Evolutionary conservation across 1,284 basidiomycete species (phyloP).

Genomic region (Cerioporus squamosus): DNA sequence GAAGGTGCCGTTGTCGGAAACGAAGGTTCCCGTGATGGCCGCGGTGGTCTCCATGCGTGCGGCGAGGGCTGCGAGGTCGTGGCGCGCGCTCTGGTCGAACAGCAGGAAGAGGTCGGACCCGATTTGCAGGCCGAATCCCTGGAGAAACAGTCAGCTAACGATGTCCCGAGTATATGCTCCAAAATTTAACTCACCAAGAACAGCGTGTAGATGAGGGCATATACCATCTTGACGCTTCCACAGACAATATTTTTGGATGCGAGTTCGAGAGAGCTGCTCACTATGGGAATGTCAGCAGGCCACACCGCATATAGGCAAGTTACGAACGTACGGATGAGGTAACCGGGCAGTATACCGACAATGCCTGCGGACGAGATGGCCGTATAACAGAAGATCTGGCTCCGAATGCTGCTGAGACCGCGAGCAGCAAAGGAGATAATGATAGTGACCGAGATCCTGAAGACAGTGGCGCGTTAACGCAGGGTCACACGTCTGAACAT

Average conservation of each 20-base stretch:
- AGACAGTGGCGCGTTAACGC: background rate
- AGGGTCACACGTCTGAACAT: background rate
- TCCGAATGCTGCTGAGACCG: constrained; percentile 75
- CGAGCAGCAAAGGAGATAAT: constrained; percentile 81
- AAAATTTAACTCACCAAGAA: constrained; percentile 51
- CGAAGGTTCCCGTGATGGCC: constrained; percentile 69
- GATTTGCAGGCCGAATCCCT: constrained; percentile 86
- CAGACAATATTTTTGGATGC: constrained; percentile 89
- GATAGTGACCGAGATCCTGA: constrained; percentile 82
- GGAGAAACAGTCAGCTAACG: background rate
- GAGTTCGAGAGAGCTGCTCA: constrained; percentile 85
- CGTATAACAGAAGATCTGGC: constrained; percentile 83
- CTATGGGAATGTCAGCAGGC: constrained; percentile 44
- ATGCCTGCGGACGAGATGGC: constrained; percentile 85
- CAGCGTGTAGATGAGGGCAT: constrained; percentile 88
- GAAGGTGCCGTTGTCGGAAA: constrained; percentile 62
- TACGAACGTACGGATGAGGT: constrained; percentile 69
- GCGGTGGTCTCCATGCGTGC: constrained; percentile 51
- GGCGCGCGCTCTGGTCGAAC: constrained; percentile 65
- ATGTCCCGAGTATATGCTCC: background rate
- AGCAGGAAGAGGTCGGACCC: constrained; percentile 87
- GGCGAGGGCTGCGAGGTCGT: constrained; percentile 54
- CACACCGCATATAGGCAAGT: background rate
- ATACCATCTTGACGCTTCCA: constrained; percentile 90
- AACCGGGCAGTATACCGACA: constrained; percentile 83